A percentile compares a stretch with the other conserved stretches of the same genome.
These are phyloP conservation scores for Acanthamoeba sp. DNA, from an alignment of 208 protist genomes.

Conservation along the genomic window DNA sequence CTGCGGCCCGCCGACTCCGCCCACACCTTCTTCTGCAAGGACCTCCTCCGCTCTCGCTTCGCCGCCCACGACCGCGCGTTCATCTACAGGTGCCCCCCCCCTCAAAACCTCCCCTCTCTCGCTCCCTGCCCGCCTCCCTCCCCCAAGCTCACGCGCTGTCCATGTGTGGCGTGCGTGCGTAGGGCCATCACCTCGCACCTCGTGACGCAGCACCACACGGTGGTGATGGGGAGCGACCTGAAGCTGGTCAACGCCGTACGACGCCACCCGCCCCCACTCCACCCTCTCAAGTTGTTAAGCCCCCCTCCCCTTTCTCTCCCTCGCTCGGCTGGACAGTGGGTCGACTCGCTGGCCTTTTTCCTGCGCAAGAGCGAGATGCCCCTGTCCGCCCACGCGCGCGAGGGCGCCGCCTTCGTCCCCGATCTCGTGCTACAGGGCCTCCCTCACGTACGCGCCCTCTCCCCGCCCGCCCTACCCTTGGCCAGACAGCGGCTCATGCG, in stretches of 20 bases:
- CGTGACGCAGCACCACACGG: slow-evolving; percentile 59
- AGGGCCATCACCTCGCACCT: slow-evolving; percentile 74
- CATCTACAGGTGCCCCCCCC: background rate
- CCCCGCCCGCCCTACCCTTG: background rate
- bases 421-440: slow-evolving; percentile 73
- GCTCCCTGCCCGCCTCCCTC: background rate
- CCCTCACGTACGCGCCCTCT: background rate
- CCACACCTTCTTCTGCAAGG: background rate
- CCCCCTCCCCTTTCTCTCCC: background rate
- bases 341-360: slow-evolving; percentile 70
- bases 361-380: background rate
- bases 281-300: no score
- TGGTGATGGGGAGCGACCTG: slow-evolving; percentile 62
- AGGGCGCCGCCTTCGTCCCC: slow-evolving; percentile 20
- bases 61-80: background rate
- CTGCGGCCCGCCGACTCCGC: background rate
- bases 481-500: background rate
- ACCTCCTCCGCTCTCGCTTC: background rate
- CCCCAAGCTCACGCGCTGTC: no score
- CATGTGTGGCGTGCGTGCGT: background rate
- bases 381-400: background rate
- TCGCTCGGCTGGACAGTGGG: background rate
- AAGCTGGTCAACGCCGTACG: slow-evolving; percentile 28
- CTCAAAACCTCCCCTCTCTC: background rate
- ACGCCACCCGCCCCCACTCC: background rate